Evolutionary conservation across 768 basidiomycete species (phyloP).

Genomic region (Boletus coccyginus): DNA sequence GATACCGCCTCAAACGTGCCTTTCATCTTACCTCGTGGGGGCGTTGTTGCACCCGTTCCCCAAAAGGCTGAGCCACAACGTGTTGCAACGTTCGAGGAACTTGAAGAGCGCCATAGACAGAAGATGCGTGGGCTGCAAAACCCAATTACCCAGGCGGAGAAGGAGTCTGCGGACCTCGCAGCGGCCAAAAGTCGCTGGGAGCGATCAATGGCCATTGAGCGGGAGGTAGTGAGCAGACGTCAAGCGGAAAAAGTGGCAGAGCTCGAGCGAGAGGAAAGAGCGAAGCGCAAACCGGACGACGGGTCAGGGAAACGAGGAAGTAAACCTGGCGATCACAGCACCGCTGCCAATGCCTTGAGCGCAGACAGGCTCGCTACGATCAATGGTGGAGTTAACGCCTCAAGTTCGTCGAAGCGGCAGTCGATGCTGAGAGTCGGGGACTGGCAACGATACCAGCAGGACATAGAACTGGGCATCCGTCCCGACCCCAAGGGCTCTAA

Average conservation of each 20-base stretch:
- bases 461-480: conserved; percentile 35
- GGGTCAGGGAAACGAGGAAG: conserved; percentile 39
- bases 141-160: conserved; percentile 78
- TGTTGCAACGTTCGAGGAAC: conserved; percentile 81
- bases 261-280: conserved; percentile 48
- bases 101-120: conserved; percentile 81
- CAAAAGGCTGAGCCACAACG: conserved; percentile 50
- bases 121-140: conserved; percentile 80
- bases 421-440: conserved; percentile 83
- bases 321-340: conserved; percentile 36
- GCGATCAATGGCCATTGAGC: conserved; percentile 68
- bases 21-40: conserved; percentile 45
- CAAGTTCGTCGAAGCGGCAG: conserved; percentile 54
- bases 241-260: conserved; percentile 66
- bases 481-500: conserved; percentile 19
- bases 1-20: conserved; percentile 37
- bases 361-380: conserved; percentile 55
- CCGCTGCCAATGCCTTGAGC: conserved; percentile 40
- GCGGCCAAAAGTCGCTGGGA: conserved; percentile 86
- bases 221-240: conserved; percentile 65
- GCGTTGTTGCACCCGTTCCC: conserved; percentile 40
- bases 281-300: conserved; percentile 43
- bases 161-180: conserved; percentile 70
- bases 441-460: conserved; percentile 75
- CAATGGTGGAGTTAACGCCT: conserved; percentile 25